Conservation (phyloP, 176 grass and related monocot species). For the Juncus effusus region DNA sequence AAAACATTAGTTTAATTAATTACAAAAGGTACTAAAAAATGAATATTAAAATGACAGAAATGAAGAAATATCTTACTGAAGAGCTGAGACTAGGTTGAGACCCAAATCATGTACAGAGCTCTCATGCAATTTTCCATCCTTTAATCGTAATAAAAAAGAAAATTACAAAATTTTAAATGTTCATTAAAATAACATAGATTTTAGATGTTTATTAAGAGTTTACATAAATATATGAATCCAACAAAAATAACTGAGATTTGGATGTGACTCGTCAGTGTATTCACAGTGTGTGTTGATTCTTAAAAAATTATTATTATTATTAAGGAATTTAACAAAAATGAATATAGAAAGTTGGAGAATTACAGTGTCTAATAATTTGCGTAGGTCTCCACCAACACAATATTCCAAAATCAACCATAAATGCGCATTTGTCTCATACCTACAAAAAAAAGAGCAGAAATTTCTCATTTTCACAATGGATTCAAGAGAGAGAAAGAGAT, state of each 20-base stretch:
- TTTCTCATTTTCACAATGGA: constrained; percentile 20
- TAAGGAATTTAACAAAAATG: no score
- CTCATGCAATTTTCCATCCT: constrained; percentile 85
- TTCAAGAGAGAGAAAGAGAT: not conserved
- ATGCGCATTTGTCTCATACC: constrained; percentile 95
- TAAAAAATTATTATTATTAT: no score
- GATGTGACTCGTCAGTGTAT: no score
- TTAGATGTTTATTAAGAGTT: no score
- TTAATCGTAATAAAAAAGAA: not conserved
- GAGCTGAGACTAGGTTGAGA: constrained; percentile 75
- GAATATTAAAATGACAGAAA: no score
- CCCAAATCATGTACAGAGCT: constrained; percentile 87
- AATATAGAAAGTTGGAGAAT: not conserved
- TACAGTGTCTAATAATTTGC: constrained; percentile 78
- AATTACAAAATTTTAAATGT: no score
- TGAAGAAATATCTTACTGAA: constrained; percentile 56
- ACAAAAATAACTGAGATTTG: no score
- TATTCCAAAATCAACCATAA: constrained; percentile 94
- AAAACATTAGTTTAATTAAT: constrained; percentile 3
- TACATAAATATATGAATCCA: no score
- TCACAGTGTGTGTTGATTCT: no score
- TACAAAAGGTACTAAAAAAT: no score
- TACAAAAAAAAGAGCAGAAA: constrained; percentile 28
- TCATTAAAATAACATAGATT: no score
- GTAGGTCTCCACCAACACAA: constrained; percentile 83